Evolutionary conservation across 208 protist genomes (phyloP).

Genomic region (Tritrichomonas musculus): DNA sequence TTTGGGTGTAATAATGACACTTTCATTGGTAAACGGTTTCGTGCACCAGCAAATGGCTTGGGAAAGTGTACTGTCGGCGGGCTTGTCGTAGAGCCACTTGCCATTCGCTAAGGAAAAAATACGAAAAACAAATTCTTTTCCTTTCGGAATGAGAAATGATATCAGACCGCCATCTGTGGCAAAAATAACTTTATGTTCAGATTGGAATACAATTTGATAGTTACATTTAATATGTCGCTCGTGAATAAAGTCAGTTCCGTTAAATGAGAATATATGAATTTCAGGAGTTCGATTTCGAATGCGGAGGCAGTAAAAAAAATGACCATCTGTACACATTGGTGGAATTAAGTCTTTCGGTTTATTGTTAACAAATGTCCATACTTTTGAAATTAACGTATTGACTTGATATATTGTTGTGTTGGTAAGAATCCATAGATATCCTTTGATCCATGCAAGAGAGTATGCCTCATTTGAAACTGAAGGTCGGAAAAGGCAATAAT

Average conservation of each 20-base stretch:
- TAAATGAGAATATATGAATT: background rate
- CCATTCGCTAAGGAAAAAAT: background rate
- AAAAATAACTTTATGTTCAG: conserved; percentile 3
- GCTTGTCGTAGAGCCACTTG: background rate
- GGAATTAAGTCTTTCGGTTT: background rate
- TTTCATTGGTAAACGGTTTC: background rate
- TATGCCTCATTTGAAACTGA: background rate
- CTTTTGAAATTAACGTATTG: background rate
- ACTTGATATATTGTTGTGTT: background rate
- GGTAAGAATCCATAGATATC: background rate
- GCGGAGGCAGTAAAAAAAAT: background rate
- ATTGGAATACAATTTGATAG: background rate
- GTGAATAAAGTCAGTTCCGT: background rate
- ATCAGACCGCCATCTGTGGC: background rate
- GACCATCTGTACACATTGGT: background rate
- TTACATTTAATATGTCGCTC: background rate
- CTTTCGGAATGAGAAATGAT: background rate
- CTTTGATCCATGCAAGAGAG: background rate
- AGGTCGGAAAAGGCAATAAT: background rate
- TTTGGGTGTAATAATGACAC: background rate
- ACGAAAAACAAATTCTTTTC: background rate
- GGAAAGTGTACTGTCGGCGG: background rate
- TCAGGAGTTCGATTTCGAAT: background rate
- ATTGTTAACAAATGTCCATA: background rate
- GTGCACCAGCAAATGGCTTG: background rate